Evolutionary conservation across 2,329 filamentous ascomycete species (phyloP).

Genomic region (Colletotrichum sidae): DNA sequence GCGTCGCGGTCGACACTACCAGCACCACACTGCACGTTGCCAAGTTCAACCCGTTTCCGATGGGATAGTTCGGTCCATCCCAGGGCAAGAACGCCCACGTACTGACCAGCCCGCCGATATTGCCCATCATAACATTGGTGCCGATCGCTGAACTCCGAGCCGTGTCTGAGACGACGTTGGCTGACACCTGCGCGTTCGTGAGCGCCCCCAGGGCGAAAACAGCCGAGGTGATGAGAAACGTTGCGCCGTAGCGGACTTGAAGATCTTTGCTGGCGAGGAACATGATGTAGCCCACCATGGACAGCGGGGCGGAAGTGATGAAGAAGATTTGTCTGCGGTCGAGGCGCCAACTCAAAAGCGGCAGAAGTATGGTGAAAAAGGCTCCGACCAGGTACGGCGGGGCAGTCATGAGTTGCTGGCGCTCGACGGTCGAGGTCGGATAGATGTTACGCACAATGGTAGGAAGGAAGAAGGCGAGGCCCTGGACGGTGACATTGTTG

Average conservation of each 20-base stretch:
- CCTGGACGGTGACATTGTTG: conserved; percentile 75
- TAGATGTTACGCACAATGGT: conserved; percentile 76
- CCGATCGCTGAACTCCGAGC: conserved; percentile 72
- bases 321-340: conserved; percentile 68
- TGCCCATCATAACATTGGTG: conserved; percentile 73
- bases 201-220: conserved; percentile 72
- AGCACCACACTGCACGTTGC: conserved; percentile 69
- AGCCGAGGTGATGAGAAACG: conserved; percentile 71
- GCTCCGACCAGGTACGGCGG: conserved; percentile 73
- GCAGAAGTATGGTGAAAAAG: conserved; percentile 69
- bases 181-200: conserved; percentile 71
- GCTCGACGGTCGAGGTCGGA: conserved; percentile 65
- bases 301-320: conserved; percentile 64
- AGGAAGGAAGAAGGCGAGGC: conserved; percentile 73
- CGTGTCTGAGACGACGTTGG: conserved; percentile 75
- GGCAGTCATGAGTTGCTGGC: conserved; percentile 73
- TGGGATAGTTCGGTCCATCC: conserved; percentile 73
- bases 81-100: conserved; percentile 70
- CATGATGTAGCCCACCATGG: conserved; percentile 74
- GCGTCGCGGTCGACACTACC: conserved; percentile 59
- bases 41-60: conserved; percentile 78
- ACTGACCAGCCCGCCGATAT: conserved; percentile 57
- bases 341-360: conserved; percentile 66
- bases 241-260: conserved; percentile 69
- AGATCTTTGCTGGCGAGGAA: conserved; percentile 64